Conservation (phyloP, 2,329 filamentous ascomycete genomes). For the Colletotrichum sp. region DNA sequence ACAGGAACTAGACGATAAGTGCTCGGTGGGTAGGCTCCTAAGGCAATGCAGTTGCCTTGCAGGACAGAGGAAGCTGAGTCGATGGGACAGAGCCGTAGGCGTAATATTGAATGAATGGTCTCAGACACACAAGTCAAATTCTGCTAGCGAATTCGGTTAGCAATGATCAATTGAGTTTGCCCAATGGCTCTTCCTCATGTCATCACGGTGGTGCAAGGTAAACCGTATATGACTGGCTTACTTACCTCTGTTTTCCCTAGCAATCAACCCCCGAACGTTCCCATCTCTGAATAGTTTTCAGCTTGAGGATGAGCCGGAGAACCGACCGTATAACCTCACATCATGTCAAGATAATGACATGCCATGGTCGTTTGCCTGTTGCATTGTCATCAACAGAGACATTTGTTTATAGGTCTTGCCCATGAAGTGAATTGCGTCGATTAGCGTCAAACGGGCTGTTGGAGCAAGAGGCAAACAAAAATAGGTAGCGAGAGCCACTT, state of each 20-base stretch:
- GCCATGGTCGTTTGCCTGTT: neutral
- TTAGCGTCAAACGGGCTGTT: neutral
- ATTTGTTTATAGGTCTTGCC: neutral
- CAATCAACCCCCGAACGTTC: neutral
- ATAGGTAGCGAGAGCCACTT: neutral
- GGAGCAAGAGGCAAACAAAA: neutral
- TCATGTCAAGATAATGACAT: neutral
- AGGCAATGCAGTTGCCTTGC: neutral
- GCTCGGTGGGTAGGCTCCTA: neutral
- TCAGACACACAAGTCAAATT: neutral
- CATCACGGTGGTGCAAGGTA: neutral
- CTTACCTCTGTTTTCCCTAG: neutral
- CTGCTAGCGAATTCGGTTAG: neutral
- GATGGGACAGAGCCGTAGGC: neutral
- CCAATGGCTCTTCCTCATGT: neutral
- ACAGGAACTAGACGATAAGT: neutral
- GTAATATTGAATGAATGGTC: neutral
- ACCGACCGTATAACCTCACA: neutral
- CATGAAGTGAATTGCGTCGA: neutral
- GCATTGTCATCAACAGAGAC: neutral
- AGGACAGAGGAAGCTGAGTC: neutral
- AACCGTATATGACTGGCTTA: neutral
- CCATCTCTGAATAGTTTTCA: neutral
- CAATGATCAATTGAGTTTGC: neutral
- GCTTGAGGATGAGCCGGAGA: neutral